phyloP scores from a whole-genome alignment of 1,284 basidiomycete species.

The Marasmius fiardii region DNA sequence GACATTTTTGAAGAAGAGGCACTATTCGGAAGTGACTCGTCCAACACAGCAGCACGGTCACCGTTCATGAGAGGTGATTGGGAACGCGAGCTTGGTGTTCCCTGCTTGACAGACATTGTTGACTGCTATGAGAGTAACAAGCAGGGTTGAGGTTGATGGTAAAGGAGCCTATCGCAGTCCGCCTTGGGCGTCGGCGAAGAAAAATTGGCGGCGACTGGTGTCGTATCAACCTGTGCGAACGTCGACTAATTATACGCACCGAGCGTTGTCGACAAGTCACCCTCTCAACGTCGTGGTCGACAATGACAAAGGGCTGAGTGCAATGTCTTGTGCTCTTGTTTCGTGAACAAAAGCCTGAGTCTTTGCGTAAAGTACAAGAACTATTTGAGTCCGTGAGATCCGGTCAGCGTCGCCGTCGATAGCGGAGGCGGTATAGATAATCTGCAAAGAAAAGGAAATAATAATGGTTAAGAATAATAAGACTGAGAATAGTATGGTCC shows the following conservation, averaged over 20 bases:
- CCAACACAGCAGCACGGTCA: neutral
- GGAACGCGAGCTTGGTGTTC: neutral
- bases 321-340: neutral
- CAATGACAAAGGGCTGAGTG: neutral
- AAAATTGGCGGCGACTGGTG: conserved; percentile 2
- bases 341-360: neutral
- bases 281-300: neutral
- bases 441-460: neutral
- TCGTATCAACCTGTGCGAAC: neutral
- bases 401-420: neutral
- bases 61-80: neutral
- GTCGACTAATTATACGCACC: neutral
- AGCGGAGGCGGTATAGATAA: neutral
- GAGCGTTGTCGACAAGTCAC: conserved; percentile 2
- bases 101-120: conserved; percentile 1
- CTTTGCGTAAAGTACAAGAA: too few relatives aligned
- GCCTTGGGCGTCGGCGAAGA: neutral
- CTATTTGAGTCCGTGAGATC: neutral
- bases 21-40: conserved; percentile 9
- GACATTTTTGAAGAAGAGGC: conserved; percentile 10
- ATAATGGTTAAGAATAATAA: neutral
- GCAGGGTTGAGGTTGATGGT: neutral
- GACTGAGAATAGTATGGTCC: neutral
- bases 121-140: neutral
- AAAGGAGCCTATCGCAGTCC: neutral